Evolutionary conservation across 129 eudicot genomes (phyloP), one percentile per base, ranked within the genome.

Genomic region (Escallonia herrerae): DNA sequence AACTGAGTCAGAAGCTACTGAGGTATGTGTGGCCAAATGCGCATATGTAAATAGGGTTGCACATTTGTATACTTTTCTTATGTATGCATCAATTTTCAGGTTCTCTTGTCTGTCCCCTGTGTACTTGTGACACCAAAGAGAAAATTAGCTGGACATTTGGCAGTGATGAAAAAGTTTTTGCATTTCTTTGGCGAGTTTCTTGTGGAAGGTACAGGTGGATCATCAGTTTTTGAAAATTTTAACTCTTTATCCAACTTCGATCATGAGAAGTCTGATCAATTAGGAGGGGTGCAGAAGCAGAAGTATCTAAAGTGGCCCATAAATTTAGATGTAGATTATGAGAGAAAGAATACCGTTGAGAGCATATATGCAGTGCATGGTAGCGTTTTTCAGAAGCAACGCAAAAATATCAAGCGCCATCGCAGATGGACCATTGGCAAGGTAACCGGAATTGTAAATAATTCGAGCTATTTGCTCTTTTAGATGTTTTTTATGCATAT

Each of bases 161-260:
- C 95, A 66, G 85, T 94, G 56, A 80, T 77, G 90, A 89, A 84
- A 65, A 84, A 81, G 61, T 79, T 75, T 13, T 71, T 94, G 59
- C 99, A 94, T 72, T 94, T 94, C 72, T 80, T 78, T 70, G 91
- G 90, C 52, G 95, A 94, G 76, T 84, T 89, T 77, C 60, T 86
- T 72, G 95, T 94, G 79, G 99, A 94, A 89, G 99, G 99, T 62
- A 84, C 99, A 15, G 99, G 95, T 58, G 99, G 95, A 8, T 86
- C 97, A 64, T 80, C 97, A 62, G 88, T 89, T 67, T 87, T 86
- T 45, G 84, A 70, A 62, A 74, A 72, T 60, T 80, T 81, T 56
- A 71, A 73, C 65, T 64, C 96, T 72, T 81, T 86, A 40, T 79
- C 80, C 15, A 77, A 84, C 55, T 76, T 71, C 71, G 90, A 81